These are phyloP conservation scores for Selaginella moellendorffii DNA, from an alignment of 75 land plant genomes.

Conservation along the genomic window DNA sequence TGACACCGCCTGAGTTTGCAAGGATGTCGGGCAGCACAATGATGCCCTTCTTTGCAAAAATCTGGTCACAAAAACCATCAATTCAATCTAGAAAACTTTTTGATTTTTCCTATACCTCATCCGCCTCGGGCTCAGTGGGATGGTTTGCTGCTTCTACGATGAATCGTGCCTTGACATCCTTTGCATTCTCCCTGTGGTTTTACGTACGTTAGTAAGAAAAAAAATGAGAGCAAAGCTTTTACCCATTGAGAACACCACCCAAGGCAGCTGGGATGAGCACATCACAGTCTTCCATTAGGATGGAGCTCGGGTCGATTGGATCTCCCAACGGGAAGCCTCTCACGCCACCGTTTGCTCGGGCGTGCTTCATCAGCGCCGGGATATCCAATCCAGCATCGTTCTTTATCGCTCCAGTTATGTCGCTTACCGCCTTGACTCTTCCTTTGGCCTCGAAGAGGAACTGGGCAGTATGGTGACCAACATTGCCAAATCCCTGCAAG, in stretches of 20 bases:
- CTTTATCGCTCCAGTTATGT: slow-evolving; percentile 72
- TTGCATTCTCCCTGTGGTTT: slow-evolving; percentile 50
- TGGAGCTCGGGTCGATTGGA: slow-evolving; percentile 34
- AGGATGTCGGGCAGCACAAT: slow-evolving; percentile 61
- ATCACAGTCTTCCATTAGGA: slow-evolving; percentile 69
- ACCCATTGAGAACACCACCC: slow-evolving; percentile 83
- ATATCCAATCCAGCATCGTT: slow-evolving; percentile 56
- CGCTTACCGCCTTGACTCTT: slow-evolving; percentile 70
- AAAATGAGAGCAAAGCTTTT: too few relatives aligned
- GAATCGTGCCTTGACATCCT: slow-evolving; percentile 55
- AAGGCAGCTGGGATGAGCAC: slow-evolving; percentile 85
- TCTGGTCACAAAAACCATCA: slow-evolving; percentile 19
- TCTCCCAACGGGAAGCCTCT: slow-evolving; percentile 52
- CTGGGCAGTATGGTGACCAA: slow-evolving; percentile 80
- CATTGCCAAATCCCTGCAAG: slow-evolving; percentile 84
- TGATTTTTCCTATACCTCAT: too few relatives aligned
- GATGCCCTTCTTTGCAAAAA: slow-evolving; percentile 60
- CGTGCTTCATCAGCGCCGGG: slow-evolving; percentile 38
- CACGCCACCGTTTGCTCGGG: slow-evolving; percentile 28
- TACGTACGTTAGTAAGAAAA: not conserved
- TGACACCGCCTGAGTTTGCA: slow-evolving; percentile 77
- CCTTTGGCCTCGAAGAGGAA: slow-evolving; percentile 60
- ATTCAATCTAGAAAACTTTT: not conserved
- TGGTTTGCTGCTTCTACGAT: slow-evolving; percentile 79
- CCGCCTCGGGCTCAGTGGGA: slow-evolving; percentile 82